phyloP scores from a whole-genome alignment of 768 basidiomycete genomes.

The Hirschioporus abietinus region DNA sequence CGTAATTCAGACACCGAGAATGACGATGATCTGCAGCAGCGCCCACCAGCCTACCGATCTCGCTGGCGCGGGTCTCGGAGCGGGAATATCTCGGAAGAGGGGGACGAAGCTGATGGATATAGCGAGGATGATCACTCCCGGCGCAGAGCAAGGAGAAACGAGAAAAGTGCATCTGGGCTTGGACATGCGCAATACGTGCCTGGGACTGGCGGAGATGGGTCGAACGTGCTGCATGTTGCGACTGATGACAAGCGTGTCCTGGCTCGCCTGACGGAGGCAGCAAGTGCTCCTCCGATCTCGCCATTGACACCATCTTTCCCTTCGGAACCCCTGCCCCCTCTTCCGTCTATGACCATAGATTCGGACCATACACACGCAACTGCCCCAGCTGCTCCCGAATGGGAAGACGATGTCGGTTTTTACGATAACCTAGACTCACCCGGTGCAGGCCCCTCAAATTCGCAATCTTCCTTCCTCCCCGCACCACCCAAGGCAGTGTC shows the following conservation, averaged over 20 bases:
- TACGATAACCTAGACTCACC: background rate
- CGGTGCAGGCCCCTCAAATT: background rate
- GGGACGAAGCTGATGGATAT: background rate
- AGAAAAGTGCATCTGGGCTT: background rate
- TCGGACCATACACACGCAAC: background rate
- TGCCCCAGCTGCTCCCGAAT: background rate
- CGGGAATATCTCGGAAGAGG: conserved; percentile 1
- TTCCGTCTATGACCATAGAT: background rate
- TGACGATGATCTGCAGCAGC: background rate
- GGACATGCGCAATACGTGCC: background rate
- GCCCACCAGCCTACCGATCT: background rate
- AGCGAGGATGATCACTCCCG: background rate
- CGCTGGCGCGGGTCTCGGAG: conserved; percentile 1
- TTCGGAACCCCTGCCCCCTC: background rate
- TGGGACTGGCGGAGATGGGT: conserved; percentile 5
- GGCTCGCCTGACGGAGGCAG: conserved; percentile 44
- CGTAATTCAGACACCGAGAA: background rate
- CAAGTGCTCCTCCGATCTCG: conserved; percentile 43
- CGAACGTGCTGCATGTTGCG: conserved; percentile 43
- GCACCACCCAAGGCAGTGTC: background rate
- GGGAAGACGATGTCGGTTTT: background rate
- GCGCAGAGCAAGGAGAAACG: background rate
- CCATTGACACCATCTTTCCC: background rate
- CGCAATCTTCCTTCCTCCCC: background rate
- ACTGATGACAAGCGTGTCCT: conserved; percentile 61